Base-by-base conservation (phyloP, 1,284 basidiomycete genomes). In the Paramarasmius palmivorus region DNA sequence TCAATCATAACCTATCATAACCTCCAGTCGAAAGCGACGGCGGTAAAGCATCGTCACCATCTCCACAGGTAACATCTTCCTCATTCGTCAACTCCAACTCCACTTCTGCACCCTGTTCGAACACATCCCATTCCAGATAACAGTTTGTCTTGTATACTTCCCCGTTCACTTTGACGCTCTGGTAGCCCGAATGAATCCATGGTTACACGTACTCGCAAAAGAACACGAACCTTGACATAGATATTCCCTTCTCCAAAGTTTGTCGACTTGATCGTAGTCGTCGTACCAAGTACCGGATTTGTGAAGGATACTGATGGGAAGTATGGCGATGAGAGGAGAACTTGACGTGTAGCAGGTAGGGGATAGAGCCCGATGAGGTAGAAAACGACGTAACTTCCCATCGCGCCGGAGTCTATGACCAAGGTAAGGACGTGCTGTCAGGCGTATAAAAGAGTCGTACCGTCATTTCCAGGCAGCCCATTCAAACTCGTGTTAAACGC, bases 381-480 rank as follows among this genome's bases (percentile, higher is more conserved):
- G 65, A 84, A 88, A 1, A 78, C 72, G 2, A 77, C 82, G 57
- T 83, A 86, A 58, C 83, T 84, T 3, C 76, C 86, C 87, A 89
- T 88, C 0, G 86, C 86, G 39, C 82, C 86, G 29, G 29, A 32
- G 12, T 32, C 29, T 22, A 17, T 20, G 46, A 50, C 25, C 38
- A 34, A 54, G 61, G 50, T 26, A 67, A 39, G 38, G 15, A 19
- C 26, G 9, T 15, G n/a, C 12, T 14, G 8, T 29, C n/a, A 7
- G 26, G n/a, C n/a, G n/a, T n/a, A n/a, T n/a, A 19, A 4, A 29
- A 32, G 7, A 4, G 10, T 14, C 49, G 2, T 17, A 52, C 50
- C 50, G 37, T 56, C 54, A 49, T 56, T 56, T 9, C 54, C 54
- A 23, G 54, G 54, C 26, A 56, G 35, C 9, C 54, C 54, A 41